phyloP scores from a whole-genome alignment of 2,329 filamentous ascomycete genomes.

The Sarocladiaceae sp. region DNA sequence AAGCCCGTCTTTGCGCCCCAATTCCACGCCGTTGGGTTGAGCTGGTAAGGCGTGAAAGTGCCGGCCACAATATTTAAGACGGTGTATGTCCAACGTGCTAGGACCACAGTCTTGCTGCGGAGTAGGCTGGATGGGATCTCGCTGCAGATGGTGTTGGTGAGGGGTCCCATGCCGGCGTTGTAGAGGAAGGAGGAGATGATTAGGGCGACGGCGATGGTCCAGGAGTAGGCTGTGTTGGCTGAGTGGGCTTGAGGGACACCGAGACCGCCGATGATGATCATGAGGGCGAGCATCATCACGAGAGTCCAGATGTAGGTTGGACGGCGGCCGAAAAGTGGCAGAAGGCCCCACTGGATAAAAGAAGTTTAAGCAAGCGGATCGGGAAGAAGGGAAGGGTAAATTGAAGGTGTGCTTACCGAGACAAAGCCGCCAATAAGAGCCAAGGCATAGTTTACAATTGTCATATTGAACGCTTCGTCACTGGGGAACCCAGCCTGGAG shows the following conservation, averaged over 20 bases:
- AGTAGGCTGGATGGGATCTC: slow-evolving; percentile 35
- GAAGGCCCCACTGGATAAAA: slow-evolving; percentile 11
- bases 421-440: slow-evolving; percentile 29
- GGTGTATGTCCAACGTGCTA: slow-evolving; percentile 34
- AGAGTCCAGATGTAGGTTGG: slow-evolving; percentile 12
- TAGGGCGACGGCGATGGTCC: slow-evolving; percentile 12
- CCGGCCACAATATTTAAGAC: slow-evolving; percentile 34
- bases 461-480: slow-evolving; percentile 21
- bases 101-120: slow-evolving; percentile 36
- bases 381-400: not conserved
- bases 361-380: not conserved
- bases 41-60: slow-evolving; percentile 28
- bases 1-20: slow-evolving; percentile 33
- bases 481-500: slow-evolving; percentile 23
- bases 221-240: slow-evolving; percentile 8
- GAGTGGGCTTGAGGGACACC: slow-evolving; percentile 10
- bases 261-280: slow-evolving; percentile 11
- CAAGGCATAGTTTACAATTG: slow-evolving; percentile 29
- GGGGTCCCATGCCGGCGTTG: slow-evolving; percentile 37
- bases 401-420: slow-evolving; percentile 5
- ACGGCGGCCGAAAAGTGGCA: slow-evolving; percentile 13
- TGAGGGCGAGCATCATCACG: slow-evolving; percentile 11
- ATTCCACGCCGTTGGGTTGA: slow-evolving; percentile 28
- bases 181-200: slow-evolving; percentile 14
- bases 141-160: slow-evolving; percentile 32